These are phyloP conservation scores for Fonsecaea erecta DNA, from an alignment of 2,329 filamentous ascomycete species.

Conservation along the genomic window DNA sequence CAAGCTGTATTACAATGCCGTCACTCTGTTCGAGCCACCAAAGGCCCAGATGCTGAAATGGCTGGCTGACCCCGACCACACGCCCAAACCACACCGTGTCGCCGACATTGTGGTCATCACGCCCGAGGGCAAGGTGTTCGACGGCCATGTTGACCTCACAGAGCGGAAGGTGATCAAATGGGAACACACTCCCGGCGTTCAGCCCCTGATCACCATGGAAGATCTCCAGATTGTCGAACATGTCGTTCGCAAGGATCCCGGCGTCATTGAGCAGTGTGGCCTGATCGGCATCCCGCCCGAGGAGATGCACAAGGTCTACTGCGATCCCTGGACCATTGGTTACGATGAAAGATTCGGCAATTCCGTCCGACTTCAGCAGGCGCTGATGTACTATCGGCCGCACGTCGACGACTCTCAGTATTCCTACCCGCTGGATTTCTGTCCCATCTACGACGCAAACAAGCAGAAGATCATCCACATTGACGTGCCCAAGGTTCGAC, in stretches of 20 bases:
- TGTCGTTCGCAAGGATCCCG: slow-evolving; percentile 74
- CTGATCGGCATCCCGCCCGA: slow-evolving; percentile 78
- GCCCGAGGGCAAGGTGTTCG: slow-evolving; percentile 76
- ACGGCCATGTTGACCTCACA: slow-evolving; percentile 77
- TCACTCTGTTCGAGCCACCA: slow-evolving; percentile 81
- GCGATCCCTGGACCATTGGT: slow-evolving; percentile 94
- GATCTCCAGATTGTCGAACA: slow-evolving; percentile 81
- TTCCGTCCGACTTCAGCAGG: slow-evolving; percentile 80
- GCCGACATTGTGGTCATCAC: slow-evolving; percentile 85
- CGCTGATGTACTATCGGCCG: slow-evolving; percentile 93
- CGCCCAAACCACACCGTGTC: slow-evolving; percentile 68
- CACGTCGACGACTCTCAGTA: slow-evolving; percentile 87
- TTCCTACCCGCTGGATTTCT: slow-evolving; percentile 89
- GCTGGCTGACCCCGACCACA: slow-evolving; percentile 67
- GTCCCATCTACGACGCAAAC: slow-evolving; percentile 84
- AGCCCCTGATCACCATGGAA: slow-evolving; percentile 91
- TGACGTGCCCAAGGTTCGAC: slow-evolving; percentile 76
- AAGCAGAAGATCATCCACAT: slow-evolving; percentile 80
- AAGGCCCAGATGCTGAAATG: slow-evolving; percentile 83
- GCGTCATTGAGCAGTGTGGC: slow-evolving; percentile 87
- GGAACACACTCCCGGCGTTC: slow-evolving; percentile 74
- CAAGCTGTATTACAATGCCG: slow-evolving; percentile 81
- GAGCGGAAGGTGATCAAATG: slow-evolving; percentile 71
- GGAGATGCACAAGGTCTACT: slow-evolving; percentile 96
- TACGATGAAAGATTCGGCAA: slow-evolving; percentile 89